phyloP scores from a whole-genome alignment of 2,329 filamentous ascomycete genomes.

The Aspergillus calidoustus region DNA sequence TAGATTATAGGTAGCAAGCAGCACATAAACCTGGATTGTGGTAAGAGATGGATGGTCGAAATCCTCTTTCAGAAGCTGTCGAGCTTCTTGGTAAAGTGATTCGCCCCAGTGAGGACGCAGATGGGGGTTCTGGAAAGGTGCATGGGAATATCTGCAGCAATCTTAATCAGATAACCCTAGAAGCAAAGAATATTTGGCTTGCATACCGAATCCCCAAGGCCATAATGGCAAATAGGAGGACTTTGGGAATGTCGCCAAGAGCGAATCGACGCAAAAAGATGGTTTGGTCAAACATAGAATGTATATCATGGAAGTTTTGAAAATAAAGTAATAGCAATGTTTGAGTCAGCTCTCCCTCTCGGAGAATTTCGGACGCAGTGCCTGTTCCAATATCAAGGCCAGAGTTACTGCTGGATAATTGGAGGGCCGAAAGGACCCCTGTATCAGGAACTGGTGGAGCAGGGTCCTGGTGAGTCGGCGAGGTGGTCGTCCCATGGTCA shows the following conservation, averaged over 20 bases:
- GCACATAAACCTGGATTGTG: neutral
- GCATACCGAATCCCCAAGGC: slow-evolving; percentile 1
- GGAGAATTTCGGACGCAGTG: neutral
- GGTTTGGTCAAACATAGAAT: slow-evolving; percentile 5
- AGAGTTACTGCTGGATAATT: neutral
- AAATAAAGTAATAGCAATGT: neutral
- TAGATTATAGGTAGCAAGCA: neutral
- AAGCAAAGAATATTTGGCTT: neutral
- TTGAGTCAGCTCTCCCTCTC: slow-evolving; percentile 3
- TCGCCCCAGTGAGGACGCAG: neutral
- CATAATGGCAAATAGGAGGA: slow-evolving; percentile 1
- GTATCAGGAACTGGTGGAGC: too few relatives aligned
- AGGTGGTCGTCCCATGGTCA: too few relatives aligned
- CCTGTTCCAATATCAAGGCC: slow-evolving; percentile 2
- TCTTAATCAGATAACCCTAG: neutral
- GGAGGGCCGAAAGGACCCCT: too few relatives aligned
- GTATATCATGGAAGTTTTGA: neutral
- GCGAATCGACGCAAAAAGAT: neutral
- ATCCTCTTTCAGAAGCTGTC: neutral
- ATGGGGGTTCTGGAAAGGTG: neutral
- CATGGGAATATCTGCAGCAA: neutral
- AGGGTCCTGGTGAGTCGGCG: too few relatives aligned
- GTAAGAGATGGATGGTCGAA: neutral
- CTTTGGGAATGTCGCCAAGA: neutral
- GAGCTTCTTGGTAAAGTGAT: neutral